Evolutionary conservation across 2,329 filamentous ascomycete genomes (phyloP).

Genomic region (Colletotrichum gigasporum): DNA sequence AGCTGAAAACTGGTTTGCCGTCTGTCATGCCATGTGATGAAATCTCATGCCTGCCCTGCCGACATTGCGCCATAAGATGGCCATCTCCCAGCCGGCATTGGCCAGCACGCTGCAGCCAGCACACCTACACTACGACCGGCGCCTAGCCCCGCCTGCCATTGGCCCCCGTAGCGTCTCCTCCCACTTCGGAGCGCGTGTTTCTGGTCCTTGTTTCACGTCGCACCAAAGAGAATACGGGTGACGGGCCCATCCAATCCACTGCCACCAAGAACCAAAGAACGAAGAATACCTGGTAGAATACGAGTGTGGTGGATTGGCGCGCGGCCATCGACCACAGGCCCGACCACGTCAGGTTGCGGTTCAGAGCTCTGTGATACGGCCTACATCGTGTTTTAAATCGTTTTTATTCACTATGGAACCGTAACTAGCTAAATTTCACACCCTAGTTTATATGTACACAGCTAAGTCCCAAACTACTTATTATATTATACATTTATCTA

Average conservation of each 20-base stretch:
- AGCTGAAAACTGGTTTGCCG: background rate
- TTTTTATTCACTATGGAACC: too few species aligned
- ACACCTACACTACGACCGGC: constrained; percentile 29
- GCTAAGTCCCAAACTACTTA: too few species aligned
- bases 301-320: too few species aligned
- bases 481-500: too few species aligned
- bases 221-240: background rate
- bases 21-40: constrained; percentile 1
- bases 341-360: too few species aligned
- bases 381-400: too few species aligned
- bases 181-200: constrained; percentile 40
- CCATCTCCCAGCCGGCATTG: background rate
- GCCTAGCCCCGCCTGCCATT: constrained; percentile 41
- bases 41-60: background rate
- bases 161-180: constrained; percentile 33
- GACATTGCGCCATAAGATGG: background rate
- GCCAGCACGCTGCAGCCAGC: constrained; percentile 20
- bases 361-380: too few species aligned
- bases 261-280: too few species aligned
- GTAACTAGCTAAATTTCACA: too few species aligned
- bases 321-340: too few species aligned
- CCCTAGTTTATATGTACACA: too few species aligned
- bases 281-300: too few species aligned
- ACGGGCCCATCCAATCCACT: background rate
- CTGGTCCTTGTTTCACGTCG: constrained; percentile 40